phyloP scores from a whole-genome alignment of 2,329 filamentous ascomycete species.

The Diaporthe nobilis region DNA sequence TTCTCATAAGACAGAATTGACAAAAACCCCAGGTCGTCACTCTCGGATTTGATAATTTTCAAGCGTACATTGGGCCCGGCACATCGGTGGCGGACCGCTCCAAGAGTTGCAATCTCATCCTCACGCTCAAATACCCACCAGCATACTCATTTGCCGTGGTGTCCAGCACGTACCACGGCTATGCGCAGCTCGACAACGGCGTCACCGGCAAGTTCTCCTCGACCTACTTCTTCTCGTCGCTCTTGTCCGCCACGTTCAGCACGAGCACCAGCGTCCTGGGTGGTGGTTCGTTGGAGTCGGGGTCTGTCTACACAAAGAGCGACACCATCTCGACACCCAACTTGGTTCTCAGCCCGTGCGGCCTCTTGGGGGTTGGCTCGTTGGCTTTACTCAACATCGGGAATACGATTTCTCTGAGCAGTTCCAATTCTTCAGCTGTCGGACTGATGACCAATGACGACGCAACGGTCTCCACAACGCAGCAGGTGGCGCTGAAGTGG shows the following conservation, averaged over 20 bases:
- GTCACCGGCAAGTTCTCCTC: slow-evolving; percentile 37
- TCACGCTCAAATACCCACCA: slow-evolving; percentile 40
- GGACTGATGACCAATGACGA: slow-evolving; percentile 42
- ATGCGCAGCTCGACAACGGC: slow-evolving; percentile 40
- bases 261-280: slow-evolving; percentile 36
- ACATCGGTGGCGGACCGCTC: slow-evolving; percentile 43
- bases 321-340: slow-evolving; percentile 31
- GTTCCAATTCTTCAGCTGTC: slow-evolving; percentile 31
- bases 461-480: slow-evolving; percentile 40
- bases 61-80: slow-evolving; percentile 39
- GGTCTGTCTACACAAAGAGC: slow-evolving; percentile 36
- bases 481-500: slow-evolving; percentile 36
- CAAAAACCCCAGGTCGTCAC: slow-evolving; percentile 30
- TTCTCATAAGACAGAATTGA: neutral
- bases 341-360: slow-evolving; percentile 36
- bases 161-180: slow-evolving; percentile 42
- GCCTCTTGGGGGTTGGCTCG: slow-evolving; percentile 46
- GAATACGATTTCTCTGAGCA: slow-evolving; percentile 36
- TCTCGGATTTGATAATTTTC: slow-evolving; percentile 42
- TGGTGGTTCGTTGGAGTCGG: slow-evolving; percentile 18
- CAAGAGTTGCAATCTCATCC: slow-evolving; percentile 40
- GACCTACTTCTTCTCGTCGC: slow-evolving; percentile 35
- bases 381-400: slow-evolving; percentile 10
- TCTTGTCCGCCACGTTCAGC: slow-evolving; percentile 24
- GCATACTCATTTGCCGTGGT: slow-evolving; percentile 40